A percentile compares a stretch with the other conserved stretches of the same genome.
Conservation (phyloP, 2,329 filamentous ascomycete genomes). For the Juglanconis juglandina region DNA sequence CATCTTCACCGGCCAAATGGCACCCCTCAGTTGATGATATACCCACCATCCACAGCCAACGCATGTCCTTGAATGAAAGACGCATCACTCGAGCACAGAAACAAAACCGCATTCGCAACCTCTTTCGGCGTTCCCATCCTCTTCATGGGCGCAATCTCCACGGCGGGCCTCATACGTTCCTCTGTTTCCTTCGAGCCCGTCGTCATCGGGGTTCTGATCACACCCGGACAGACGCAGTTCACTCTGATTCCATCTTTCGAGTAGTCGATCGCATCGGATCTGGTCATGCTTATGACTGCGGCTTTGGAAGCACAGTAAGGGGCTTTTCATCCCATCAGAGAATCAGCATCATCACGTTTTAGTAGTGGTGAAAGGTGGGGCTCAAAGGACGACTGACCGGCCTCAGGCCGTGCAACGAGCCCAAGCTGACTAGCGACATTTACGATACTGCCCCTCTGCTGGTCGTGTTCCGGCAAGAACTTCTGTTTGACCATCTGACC, state of each 20-base stretch:
- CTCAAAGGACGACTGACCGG: constrained; percentile 32
- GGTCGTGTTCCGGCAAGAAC: constrained; percentile 35
- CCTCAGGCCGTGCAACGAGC: constrained; percentile 43
- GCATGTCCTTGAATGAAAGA: constrained; percentile 52
- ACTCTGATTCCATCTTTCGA: constrained; percentile 37
- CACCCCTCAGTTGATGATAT: constrained; percentile 38
- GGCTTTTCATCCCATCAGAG: constrained; percentile 30
- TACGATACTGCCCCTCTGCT: constrained; percentile 45
- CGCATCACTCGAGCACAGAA: constrained; percentile 45
- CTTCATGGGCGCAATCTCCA: constrained; percentile 47
- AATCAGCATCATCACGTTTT: background rate
- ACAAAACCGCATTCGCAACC: constrained; percentile 47
- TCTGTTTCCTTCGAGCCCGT: constrained; percentile 36
- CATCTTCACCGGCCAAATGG: background rate
- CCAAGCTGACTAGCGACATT: constrained; percentile 53
- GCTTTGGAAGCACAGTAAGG: constrained; percentile 57
- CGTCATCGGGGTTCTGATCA: constrained; percentile 46
- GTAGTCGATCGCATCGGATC: constrained; percentile 55
- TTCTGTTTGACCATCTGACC: constrained; percentile 44
- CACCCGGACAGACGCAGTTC: constrained; percentile 39
- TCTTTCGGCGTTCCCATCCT: constrained; percentile 49
- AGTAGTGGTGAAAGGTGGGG: background rate
- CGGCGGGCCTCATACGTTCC: constrained; percentile 36
- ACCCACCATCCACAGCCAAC: constrained; percentile 51
- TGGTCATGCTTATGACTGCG: constrained; percentile 56